Percentiles rank a stretch among this genome's conserved stretches.
These are phyloP conservation scores for Cyclotella kingstonii DNA, from an alignment of 108 stramenopile genomes.

Conservation along the genomic window DNA sequence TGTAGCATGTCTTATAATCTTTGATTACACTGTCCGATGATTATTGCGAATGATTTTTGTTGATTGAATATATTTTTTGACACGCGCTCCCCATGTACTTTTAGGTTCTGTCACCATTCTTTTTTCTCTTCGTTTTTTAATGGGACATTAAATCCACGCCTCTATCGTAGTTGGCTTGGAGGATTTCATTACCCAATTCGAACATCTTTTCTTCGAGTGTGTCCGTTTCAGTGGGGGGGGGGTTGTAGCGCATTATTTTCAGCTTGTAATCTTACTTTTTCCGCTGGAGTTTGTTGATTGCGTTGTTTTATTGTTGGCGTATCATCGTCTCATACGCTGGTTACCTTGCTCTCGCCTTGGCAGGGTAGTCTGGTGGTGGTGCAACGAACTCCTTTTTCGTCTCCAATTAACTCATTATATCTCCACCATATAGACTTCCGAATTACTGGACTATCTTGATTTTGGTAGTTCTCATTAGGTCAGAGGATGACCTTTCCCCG, in stretches of 20 bases:
- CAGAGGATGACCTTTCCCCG: conserved; percentile 7
- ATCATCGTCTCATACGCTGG: conserved; percentile 7
- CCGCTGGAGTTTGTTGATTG: not conserved
- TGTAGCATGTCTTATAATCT: too few species aligned
- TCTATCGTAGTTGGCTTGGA: not conserved
- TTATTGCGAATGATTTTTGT: conserved; percentile 4
- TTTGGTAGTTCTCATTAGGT: conserved; percentile 6
- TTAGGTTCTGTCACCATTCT: not conserved
- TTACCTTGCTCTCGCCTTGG: not conserved
- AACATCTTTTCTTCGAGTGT: conserved; percentile 2
- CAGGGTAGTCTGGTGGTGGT: not conserved
- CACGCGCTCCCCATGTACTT: not conserved
- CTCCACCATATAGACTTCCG: conserved; percentile 14
- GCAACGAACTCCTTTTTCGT: conserved; percentile 15
- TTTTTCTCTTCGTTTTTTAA: not conserved
- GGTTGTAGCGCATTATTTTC: not conserved
- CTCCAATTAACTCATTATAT: conserved; percentile 19
- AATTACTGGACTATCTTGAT: conserved; percentile 13
- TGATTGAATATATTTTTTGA: not conserved
- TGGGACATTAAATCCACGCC: not conserved
- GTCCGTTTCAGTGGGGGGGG: not conserved
- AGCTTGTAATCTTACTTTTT: not conserved
- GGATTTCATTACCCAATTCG: conserved; percentile 6
- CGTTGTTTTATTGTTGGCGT: not conserved
- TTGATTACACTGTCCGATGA: not conserved